Evolutionary conservation across 352 stramenopile species (phyloP), one percentile per base, ranked within the genome.

Genomic region (Phytophthora tentaculata): DNA sequence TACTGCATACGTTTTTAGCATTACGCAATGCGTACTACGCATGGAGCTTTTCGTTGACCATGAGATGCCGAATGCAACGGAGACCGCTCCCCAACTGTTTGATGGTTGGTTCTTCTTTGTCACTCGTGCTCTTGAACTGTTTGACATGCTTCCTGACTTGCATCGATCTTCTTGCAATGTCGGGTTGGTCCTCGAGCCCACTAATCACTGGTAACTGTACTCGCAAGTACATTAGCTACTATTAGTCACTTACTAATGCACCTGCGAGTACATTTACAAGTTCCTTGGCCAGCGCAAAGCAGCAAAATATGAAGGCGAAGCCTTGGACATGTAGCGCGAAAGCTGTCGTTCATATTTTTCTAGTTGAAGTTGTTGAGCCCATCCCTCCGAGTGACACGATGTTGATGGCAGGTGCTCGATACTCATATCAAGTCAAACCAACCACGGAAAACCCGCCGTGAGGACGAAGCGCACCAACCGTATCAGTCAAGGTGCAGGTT

Each of bases 371-470:
- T 60, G 29, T 49, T 26, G 1, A 10, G 48, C 37, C 55, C 55
- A 58, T 69, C 35, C 61, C 8, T 48, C 1, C 52, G 13, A 29
- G 39, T 70, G 63, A 23, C 47, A 69, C 44, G 16, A 26, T 59
- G 62, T 54, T 69, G 62, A 69, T 65, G 62, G 62, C 45, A 29
- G 29, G 47, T 35, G 61, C 45, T 52, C 45, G 43, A 61, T 67
- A 67, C 61, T 61, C 61, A 29, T 9, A 13, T 13, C 54, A 14
- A 69, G 47, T 64, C 29, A 56, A 43, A 23, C 29, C 16, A n/a
- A 10, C 45, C 20, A 20, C 60, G 49, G 50, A 57, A 70, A 59
- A 71, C 48, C 58, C 51, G 64, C 24, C 64, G 64, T 72, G 64
- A 63, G 53, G 39, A 59, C 65, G 48, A 70, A 70, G 45, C 48